A percentile compares a stretch with the other conserved stretches of the same genome.
phyloP scores from a whole-genome alignment of 1,139 yeast species.

The Hansenula anomala region DNA sequence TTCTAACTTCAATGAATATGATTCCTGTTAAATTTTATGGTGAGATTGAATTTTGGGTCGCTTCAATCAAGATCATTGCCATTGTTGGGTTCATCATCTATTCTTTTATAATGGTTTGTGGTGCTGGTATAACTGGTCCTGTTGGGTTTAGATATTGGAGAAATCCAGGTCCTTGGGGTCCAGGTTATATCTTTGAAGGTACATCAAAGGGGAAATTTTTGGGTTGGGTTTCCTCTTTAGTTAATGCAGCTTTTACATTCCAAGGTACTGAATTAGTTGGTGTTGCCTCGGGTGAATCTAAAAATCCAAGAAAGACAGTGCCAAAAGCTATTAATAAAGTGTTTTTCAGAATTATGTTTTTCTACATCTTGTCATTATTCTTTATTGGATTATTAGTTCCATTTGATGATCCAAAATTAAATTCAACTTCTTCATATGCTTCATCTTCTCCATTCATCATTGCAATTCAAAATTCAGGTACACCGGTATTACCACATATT shows the following conservation, averaged over 20 bases:
- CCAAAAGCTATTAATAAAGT: constrained; percentile 78
- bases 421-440: constrained; percentile 37
- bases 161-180: constrained; percentile 53
- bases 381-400: constrained; percentile 74
- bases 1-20: constrained; percentile 39
- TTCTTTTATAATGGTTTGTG: constrained; percentile 67
- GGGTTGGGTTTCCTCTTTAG: constrained; percentile 56
- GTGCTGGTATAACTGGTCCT: constrained; percentile 65
- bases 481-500: constrained; percentile 48
- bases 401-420: constrained; percentile 52
- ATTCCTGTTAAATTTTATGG: too few species aligned
- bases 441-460: constrained; percentile 55
- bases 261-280: constrained; percentile 74
- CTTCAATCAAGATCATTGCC: constrained; percentile 63
- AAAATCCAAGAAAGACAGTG: constrained; percentile 70
- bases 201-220: constrained; percentile 48
- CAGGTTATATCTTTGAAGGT: constrained; percentile 42
- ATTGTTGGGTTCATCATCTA: constrained; percentile 68
- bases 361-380: constrained; percentile 64
- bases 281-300: constrained; percentile 76
- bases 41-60: constrained; percentile 66
- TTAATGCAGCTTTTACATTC: constrained; percentile 74
- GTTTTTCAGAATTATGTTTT: constrained; percentile 69
- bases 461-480: constrained; percentile 44
- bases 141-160: constrained; percentile 76